Conservation (phyloP, 2,329 filamentous ascomycete genomes). For the Aspergillus sp. region DNA sequence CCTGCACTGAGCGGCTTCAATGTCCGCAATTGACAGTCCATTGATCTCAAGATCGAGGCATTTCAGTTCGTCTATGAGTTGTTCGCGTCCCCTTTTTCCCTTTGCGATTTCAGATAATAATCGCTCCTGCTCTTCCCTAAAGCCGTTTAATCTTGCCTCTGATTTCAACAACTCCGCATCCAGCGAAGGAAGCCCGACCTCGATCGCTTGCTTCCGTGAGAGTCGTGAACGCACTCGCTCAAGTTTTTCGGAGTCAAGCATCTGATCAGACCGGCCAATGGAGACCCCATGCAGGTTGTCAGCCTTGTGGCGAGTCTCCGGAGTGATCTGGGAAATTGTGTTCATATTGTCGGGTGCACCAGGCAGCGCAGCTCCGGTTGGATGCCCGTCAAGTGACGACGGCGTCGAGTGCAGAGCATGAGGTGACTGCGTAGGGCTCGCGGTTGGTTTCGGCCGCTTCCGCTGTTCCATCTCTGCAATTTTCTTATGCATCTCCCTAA, state of each 20-base stretch:
- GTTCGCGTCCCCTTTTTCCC: slow-evolving; percentile 33
- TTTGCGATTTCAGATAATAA: slow-evolving; percentile 39
- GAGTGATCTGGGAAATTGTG: slow-evolving; percentile 1
- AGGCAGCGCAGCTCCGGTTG: slow-evolving; percentile 1
- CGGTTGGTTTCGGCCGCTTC: slow-evolving; percentile 32
- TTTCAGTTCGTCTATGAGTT: slow-evolving; percentile 41
- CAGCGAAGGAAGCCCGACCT: slow-evolving; percentile 37
- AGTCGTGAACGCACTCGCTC: slow-evolving; percentile 29
- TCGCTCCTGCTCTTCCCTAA: slow-evolving; percentile 28
- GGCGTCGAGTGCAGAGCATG: slow-evolving; percentile 15
- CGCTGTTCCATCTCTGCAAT: slow-evolving; percentile 42
- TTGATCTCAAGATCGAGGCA: slow-evolving; percentile 40
- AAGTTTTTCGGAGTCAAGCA: slow-evolving; percentile 16
- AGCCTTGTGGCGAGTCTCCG: slow-evolving; percentile 1
- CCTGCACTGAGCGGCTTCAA: slow-evolving; percentile 28
- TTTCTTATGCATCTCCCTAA: slow-evolving; percentile 38
- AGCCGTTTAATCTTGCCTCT: slow-evolving; percentile 22
- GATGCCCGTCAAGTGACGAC: slow-evolving; percentile 10
- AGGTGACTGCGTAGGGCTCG: slow-evolving; percentile 29
- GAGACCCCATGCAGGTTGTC: slow-evolving; percentile 7
- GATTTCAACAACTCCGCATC: slow-evolving; percentile 36
- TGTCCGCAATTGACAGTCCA: slow-evolving; percentile 36
- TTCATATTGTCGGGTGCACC: background rate
- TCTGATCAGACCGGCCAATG: slow-evolving; percentile 9
- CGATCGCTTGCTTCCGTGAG: slow-evolving; percentile 40